Evolutionary conservation across 495 filamentous ascomycete genomes (phyloP).

Genomic region (Chlorociboria aeruginascens): DNA sequence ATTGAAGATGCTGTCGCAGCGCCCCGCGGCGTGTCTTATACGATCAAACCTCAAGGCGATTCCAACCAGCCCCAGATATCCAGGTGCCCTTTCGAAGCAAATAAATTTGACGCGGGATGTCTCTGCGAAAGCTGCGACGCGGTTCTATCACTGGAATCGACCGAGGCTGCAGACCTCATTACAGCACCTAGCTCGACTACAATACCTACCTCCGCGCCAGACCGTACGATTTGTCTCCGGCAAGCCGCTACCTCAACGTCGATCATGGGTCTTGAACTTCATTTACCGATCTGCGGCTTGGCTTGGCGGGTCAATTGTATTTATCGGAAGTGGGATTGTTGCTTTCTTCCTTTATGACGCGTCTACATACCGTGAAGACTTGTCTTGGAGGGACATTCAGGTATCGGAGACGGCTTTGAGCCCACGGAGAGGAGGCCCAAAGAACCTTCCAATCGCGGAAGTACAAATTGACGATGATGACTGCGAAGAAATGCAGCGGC

Average conservation of each 20-base stretch:
- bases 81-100: neutral
- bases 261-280: slow-evolving; percentile 34
- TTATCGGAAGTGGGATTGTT: slow-evolving; percentile 41
- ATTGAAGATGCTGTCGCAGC: slow-evolving; percentile 13
- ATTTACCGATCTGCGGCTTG: slow-evolving; percentile 36
- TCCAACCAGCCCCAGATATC: neutral
- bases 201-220: slow-evolving; percentile 1
- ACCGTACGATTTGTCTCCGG: slow-evolving; percentile 27
- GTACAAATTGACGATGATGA: slow-evolving; percentile 81
- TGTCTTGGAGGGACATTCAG: slow-evolving; percentile 55
- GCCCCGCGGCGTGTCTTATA: slow-evolving; percentile 3
- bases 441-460: slow-evolving; percentile 89
- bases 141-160: neutral
- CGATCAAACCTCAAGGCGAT: neutral
- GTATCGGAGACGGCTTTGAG: slow-evolving; percentile 73
- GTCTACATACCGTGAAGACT: slow-evolving; percentile 67
- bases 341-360: slow-evolving; percentile 94
- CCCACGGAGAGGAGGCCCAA: slow-evolving; percentile 79
- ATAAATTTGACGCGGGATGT: neutral
- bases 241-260: slow-evolving; percentile 33
- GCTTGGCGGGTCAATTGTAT: slow-evolving; percentile 33
- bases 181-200: neutral
- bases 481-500: slow-evolving; percentile 46
- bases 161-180: neutral
- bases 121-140: neutral